Evolutionary conservation across 345 rosid genomes (phyloP).

Genomic region (Diplotaxis tenuifolia): DNA sequence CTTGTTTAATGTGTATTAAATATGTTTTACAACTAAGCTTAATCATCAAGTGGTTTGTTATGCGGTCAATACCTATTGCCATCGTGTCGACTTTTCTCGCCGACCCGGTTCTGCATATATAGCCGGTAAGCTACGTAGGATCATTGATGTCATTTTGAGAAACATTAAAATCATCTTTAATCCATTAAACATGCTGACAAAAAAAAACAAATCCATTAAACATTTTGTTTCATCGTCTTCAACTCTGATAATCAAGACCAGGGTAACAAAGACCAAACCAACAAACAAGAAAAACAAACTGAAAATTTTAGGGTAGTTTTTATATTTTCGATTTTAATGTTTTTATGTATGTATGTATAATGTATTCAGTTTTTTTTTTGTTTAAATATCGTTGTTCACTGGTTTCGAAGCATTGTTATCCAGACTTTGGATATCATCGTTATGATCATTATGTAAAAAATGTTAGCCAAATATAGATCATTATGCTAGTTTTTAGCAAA

Average conservation of each 20-base stretch:
- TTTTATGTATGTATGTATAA: too few species aligned
- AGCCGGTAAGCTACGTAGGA: background rate
- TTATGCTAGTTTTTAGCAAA: background rate
- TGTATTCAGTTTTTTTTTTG: too few species aligned
- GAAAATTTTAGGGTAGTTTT: background rate
- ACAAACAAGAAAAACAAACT: background rate
- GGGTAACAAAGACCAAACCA: background rate
- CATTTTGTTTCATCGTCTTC: background rate
- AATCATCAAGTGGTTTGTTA: slow-evolving; percentile 4
- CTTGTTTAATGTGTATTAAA: too few species aligned
- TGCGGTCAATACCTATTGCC: slow-evolving; percentile 4
- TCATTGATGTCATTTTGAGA: background rate
- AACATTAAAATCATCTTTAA: background rate
- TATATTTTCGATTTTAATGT: too few species aligned
- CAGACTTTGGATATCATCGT: too few species aligned
- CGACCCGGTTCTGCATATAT: background rate
- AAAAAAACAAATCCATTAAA: too few species aligned
- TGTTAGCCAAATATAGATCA: background rate
- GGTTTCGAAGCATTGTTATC: too few species aligned
- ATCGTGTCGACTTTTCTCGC: background rate
- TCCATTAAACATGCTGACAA: too few species aligned
- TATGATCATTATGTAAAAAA: too few species aligned
- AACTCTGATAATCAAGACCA: background rate
- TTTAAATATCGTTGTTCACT: too few species aligned
- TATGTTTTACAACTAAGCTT: slow-evolving; percentile 11